Evolutionary conservation across 345 rosid genomes (phyloP), one percentile per base, ranked within the genome.

Genomic region (Lumnitzera littorea): DNA sequence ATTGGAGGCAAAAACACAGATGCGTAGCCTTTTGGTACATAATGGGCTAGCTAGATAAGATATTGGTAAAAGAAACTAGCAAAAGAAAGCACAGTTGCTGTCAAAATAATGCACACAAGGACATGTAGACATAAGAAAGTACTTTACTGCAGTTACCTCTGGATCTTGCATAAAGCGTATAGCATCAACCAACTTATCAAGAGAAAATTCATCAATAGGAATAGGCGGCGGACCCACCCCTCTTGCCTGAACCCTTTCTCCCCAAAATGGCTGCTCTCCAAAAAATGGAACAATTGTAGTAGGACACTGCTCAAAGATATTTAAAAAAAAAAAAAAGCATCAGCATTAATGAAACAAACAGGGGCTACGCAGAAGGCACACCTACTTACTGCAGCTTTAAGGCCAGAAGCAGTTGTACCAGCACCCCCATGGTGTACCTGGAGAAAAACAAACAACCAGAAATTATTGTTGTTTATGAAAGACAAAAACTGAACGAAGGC

Each of bases 261-360:
- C 87, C 87, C 87, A 82, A 52, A 82, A 82, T 13, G 75, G 80
- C 62, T 82, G 87, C 70, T 82, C 87, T 31, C 87, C 87, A 23
- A 82, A 82, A 73, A 82, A 79, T 50, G 87, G 84, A 43, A 79
- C 79, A 27, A 82, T 64, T 8, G 87, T 71, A 56, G 87, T 82
- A 2, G 87, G 87, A 69, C 84, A 82, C 87, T 82, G 59, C 27
- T 46, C 16, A 49, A 36, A 9, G 43, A 36, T 36, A 36, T 27
- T 29, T 27, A 0, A 48, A 52, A 36, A 23, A 48, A 49, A 49
- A 36, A 46, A 14, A 23, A 13, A 43, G 47, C 15, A 59, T 56
- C 20, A 16, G 17, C 46, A 16, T 53, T 5, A 48, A 13, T 24
- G 14, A 29, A 16, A 8, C 24, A 12, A 56, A 48, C 15, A 65